Conservation (phyloP, 202 grass and related monocot species). For the Bolboschoenoplectus hybrid region DNA sequence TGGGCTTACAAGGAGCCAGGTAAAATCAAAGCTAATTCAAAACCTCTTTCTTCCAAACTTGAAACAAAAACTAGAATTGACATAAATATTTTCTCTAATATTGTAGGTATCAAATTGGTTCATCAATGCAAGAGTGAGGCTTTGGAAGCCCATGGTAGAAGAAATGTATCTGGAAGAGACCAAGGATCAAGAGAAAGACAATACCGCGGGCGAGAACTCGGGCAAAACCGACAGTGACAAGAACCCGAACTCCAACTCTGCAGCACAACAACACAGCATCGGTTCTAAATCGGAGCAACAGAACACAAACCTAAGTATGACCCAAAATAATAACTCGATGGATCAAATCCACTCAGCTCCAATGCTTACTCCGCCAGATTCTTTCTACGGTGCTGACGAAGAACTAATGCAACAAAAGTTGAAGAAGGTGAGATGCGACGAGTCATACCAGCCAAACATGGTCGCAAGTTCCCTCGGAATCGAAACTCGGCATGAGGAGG, state of each 20-base stretch:
- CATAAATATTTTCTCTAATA: background rate
- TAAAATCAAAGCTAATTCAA: conserved; percentile 29
- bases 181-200: conserved; percentile 58
- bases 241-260: conserved; percentile 32
- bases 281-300: conserved; percentile 17
- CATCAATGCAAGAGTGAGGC: conserved; percentile 93
- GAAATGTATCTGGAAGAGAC: conserved; percentile 98
- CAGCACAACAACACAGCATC: background rate
- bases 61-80: background rate
- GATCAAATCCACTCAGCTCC: conserved; percentile 28
- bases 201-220: conserved; percentile 41
- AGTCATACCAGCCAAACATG: conserved; percentile 31
- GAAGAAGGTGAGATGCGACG: conserved; percentile 65
- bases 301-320: conserved; percentile 29
- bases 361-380: conserved; percentile 28
- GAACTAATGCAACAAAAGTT: conserved; percentile 35
- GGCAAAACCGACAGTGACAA: conserved; percentile 49
- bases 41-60: conserved; percentile 7
- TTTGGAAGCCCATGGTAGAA: conserved; percentile 99
- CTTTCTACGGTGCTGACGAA: conserved; percentile 46
- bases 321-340: conserved; percentile 33
- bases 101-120: conserved; percentile 97
- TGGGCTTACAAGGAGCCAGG: conserved; percentile 96
- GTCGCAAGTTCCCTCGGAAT: conserved; percentile 25
- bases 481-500: conserved; percentile 52